Conservation (phyloP, 805 yeast genomes). For the Zygoascus biomembranicola region DNA sequence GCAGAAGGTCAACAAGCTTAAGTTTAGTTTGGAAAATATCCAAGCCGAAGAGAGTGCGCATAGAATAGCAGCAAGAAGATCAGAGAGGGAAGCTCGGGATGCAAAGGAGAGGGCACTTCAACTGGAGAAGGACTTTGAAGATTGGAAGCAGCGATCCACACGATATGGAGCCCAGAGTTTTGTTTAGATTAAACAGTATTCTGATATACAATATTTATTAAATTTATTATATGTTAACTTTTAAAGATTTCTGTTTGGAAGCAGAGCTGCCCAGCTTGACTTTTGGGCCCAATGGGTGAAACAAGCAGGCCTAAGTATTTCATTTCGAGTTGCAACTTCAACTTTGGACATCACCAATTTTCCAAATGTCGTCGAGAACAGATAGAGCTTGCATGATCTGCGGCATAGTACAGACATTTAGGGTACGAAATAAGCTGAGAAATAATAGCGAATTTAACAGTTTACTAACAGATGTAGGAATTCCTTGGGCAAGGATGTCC, state of each 20-base stretch:
- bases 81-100: slow-evolving; percentile 44
- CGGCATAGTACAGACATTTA: slow-evolving; percentile 79
- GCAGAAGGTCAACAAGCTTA: slow-evolving; percentile 36
- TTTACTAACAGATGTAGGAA: slow-evolving; percentile 26
- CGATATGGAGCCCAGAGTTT: not conserved
- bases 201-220: not conserved
- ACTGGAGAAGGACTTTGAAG: slow-evolving; percentile 45
- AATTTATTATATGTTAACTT: not conserved
- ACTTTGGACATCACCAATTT: not conserved
- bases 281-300: no score
- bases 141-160: slow-evolving; percentile 23
- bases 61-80: slow-evolving; percentile 32
- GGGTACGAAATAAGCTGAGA: slow-evolving; percentile 33
- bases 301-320: not conserved
- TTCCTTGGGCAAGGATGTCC: slow-evolving; percentile 90
- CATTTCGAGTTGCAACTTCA: not conserved
- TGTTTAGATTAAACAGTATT: not conserved
- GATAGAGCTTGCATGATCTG: slow-evolving; percentile 98
- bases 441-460: not conserved
- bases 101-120: slow-evolving; percentile 39
- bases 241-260: no score
- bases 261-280: no score
- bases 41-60: slow-evolving; percentile 33
- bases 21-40: slow-evolving; percentile 26
- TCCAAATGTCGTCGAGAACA: slow-evolving; percentile 40